phyloP scores from a whole-genome alignment of 1,284 basidiomycete genomes.

The Puccinia coronata region DNA sequence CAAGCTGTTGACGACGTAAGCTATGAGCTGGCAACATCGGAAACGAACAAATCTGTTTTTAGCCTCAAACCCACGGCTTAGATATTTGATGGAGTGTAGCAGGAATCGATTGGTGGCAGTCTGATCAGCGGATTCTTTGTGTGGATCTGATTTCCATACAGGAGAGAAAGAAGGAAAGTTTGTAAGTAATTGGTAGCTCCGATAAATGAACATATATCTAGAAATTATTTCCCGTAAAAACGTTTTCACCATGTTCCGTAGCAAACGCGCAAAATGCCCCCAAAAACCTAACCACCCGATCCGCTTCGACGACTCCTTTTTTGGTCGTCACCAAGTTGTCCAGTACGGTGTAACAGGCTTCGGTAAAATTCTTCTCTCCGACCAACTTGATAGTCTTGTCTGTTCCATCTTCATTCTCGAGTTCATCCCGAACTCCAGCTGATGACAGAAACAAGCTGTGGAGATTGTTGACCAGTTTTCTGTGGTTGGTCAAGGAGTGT shows the following conservation, averaged over 20 bases:
- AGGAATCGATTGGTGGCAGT: slow-evolving; percentile 50
- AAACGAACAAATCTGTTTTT: slow-evolving; percentile 88
- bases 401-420: slow-evolving; percentile 61
- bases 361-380: slow-evolving; percentile 80
- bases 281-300: slow-evolving; percentile 81
- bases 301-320: slow-evolving; percentile 77
- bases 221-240: slow-evolving; percentile 3
- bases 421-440: slow-evolving; percentile 65
- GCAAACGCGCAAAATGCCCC: slow-evolving; percentile 78
- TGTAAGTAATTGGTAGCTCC: not conserved
- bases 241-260: slow-evolving; percentile 70
- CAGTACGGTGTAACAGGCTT: slow-evolving; percentile 65
- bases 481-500: slow-evolving; percentile 76
- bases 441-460: slow-evolving; percentile 77
- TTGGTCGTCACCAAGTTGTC: slow-evolving; percentile 68
- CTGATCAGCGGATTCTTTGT: slow-evolving; percentile 49
- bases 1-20: slow-evolving; percentile 75
- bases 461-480: slow-evolving; percentile 85
- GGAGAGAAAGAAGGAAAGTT: not conserved
- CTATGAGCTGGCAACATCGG: slow-evolving; percentile 75
- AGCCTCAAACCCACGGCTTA: slow-evolving; percentile 78
- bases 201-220: not conserved
- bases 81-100: slow-evolving; percentile 69
- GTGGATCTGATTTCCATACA: slow-evolving; percentile 15
- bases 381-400: slow-evolving; percentile 63